A percentile compares a stretch with the other conserved stretches of the same genome.
Conservation (phyloP, 352 stramenopile genomes). For the Pythium myriotylum region DNA sequence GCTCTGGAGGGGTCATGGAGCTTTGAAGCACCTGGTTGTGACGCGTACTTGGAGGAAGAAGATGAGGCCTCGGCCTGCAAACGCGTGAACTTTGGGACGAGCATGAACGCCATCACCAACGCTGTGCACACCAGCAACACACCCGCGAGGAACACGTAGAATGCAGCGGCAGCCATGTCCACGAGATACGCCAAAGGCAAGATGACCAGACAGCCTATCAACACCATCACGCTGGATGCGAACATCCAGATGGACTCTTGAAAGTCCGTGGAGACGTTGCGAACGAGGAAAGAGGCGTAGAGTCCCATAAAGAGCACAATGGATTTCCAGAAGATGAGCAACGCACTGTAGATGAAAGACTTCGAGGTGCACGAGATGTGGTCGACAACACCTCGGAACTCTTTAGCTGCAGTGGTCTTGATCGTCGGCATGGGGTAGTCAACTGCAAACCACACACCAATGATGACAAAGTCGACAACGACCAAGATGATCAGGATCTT, state of each 20-base stretch:
- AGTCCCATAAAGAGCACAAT: conserved; percentile 35
- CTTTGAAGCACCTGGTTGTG: too few species aligned
- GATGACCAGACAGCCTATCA: conserved; percentile 29
- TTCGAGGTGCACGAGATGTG: conserved; percentile 29
- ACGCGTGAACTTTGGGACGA: conserved; percentile 25
- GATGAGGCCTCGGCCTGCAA: conserved; percentile 6
- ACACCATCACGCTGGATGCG: conserved; percentile 21
- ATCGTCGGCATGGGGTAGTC: conserved; percentile 29
- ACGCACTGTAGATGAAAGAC: conserved; percentile 33
- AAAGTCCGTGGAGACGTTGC: conserved; percentile 44
- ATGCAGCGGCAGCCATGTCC: conserved; percentile 13
- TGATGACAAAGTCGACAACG: conserved; percentile 30
- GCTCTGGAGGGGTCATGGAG: too few species aligned
- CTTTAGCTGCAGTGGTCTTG: not conserved
- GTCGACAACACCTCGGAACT: conserved; percentile 24
- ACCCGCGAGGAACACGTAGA: conserved; percentile 27
- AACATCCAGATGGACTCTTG: conserved; percentile 53
- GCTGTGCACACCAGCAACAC: conserved; percentile 23
- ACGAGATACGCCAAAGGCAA: conserved; percentile 35
- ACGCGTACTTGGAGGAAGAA: conserved; percentile 6
- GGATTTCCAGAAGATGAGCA: conserved; percentile 44
- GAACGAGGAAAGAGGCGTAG: conserved; percentile 31
- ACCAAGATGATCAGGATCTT: conserved; percentile 23
- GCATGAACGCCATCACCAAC: conserved; percentile 34
- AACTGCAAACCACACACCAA: conserved; percentile 30